Percentiles rank a stretch among this genome's conserved stretches.
Conservation (phyloP, 2,329 filamentous ascomycete species). For the Aspergillus bombycis region DNA sequence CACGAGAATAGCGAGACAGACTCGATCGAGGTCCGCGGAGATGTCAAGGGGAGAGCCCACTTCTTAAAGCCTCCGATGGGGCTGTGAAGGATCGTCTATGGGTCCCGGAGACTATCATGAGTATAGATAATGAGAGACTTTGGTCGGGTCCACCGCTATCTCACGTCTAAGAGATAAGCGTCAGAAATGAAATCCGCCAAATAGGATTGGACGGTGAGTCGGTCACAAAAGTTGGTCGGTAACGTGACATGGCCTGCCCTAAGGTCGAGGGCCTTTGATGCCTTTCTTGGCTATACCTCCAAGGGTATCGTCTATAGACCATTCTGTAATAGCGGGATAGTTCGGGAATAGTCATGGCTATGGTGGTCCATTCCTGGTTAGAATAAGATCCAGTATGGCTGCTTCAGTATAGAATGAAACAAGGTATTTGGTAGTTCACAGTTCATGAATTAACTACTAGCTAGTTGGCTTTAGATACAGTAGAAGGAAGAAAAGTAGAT, state of each 20-base stretch:
- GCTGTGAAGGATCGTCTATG: constrained; percentile 1
- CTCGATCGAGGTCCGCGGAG: constrained; percentile 13
- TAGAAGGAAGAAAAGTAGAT: not conserved
- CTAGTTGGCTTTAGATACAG: not conserved
- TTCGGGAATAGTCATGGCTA: not conserved
- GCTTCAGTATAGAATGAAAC: not conserved
- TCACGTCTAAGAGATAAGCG: not conserved
- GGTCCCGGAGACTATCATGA: not conserved
- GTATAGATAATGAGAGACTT: not conserved
- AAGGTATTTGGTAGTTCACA: not conserved
- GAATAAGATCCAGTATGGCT: not conserved
- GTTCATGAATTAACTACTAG: not conserved
- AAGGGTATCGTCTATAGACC: not conserved
- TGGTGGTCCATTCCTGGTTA: not conserved
- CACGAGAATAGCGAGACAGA: not conserved
- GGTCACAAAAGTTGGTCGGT: not conserved
- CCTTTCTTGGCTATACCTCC: not conserved
- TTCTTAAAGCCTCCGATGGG: constrained; percentile 11
- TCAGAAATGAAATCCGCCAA: not conserved
- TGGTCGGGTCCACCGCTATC: not conserved
- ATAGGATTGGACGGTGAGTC: not conserved
- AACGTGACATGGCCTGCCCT: constrained; percentile 10
- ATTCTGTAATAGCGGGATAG: not conserved
- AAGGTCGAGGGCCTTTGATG: not conserved
- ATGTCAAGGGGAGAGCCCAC: constrained; percentile 5